These are phyloP conservation scores for Termitomyces sp. DNA, from an alignment of 768 basidiomycete species.

Conservation along the genomic window DNA sequence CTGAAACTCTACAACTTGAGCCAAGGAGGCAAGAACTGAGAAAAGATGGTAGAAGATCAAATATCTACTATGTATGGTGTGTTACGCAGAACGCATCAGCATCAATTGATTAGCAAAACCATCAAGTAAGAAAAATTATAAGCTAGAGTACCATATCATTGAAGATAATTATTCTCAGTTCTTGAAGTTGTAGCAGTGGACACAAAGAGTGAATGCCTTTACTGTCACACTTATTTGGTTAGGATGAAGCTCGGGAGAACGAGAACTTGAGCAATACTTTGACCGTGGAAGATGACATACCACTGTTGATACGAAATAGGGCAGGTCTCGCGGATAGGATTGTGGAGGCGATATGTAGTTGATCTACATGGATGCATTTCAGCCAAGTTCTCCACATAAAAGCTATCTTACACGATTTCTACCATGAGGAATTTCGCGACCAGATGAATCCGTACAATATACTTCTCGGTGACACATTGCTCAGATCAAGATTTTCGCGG, in stretches of 20 bases:
- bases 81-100: neutral
- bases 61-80: neutral
- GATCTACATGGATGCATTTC: neutral
- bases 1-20: too few species aligned
- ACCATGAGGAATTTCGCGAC: neutral
- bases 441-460: neutral
- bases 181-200: neutral
- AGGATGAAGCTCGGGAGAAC: neutral
- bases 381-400: neutral
- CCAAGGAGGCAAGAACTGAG: too few species aligned
- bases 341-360: neutral
- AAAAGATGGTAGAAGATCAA: neutral
- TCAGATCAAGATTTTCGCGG: neutral
- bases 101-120: neutral
- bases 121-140: neutral
- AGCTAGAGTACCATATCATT: neutral
- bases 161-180: neutral
- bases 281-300: neutral
- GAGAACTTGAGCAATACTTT: neutral
- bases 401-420: neutral
- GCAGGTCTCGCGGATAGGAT: neutral
- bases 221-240: neutral
- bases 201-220: neutral
- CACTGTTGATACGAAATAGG: neutral
- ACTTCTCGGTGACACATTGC: neutral